phyloP scores from a whole-genome alignment of 2,329 filamentous ascomycete species.

The Teratosphaeria gauchensis region DNA sequence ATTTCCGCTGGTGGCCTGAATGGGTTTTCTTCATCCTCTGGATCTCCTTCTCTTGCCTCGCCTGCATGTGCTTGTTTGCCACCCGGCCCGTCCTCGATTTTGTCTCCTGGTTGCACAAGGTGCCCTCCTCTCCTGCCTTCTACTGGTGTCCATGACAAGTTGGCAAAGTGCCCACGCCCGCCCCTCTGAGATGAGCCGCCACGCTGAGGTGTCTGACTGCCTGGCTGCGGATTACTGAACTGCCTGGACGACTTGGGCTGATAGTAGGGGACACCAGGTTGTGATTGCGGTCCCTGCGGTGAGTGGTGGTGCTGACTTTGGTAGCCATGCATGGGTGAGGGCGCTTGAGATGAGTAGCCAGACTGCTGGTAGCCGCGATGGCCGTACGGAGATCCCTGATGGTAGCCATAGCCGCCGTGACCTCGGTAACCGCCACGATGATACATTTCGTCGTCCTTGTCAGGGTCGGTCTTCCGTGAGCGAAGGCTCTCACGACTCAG shows the following conservation, averaged over 20 bases:
- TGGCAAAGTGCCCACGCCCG: slow-evolving; percentile 51
- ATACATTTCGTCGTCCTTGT: slow-evolving; percentile 22
- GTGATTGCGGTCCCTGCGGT: slow-evolving; percentile 37
- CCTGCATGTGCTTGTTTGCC: neutral
- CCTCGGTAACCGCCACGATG: slow-evolving; percentile 21
- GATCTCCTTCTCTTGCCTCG: slow-evolving; percentile 20
- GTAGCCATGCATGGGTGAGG: slow-evolving; percentile 45
- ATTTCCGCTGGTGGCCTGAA: slow-evolving; percentile 56
- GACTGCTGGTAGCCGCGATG: slow-evolving; percentile 46
- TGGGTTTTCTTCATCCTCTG: slow-evolving; percentile 49
- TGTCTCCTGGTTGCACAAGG: slow-evolving; percentile 24
- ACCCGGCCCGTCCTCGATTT: slow-evolving; percentile 5
- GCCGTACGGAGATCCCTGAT: slow-evolving; percentile 50
- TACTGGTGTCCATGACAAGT: slow-evolving; percentile 61
- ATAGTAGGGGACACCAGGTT: slow-evolving; percentile 21
- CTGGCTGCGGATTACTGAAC: slow-evolving; percentile 15
- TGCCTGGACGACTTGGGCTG: slow-evolving; percentile 33
- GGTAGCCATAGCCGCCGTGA: slow-evolving; percentile 33
- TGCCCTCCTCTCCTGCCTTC: slow-evolving; percentile 45
- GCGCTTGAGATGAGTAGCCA: slow-evolving; percentile 17
- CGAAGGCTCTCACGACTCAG: slow-evolving; percentile 16
- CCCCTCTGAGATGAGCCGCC: slow-evolving; percentile 37
- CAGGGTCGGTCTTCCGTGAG: slow-evolving; percentile 8
- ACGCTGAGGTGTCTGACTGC: slow-evolving; percentile 15
- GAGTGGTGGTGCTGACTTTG: slow-evolving; percentile 43